Percentiles rank a stretch among this genome's conserved stretches.
These are phyloP conservation scores for Paramyrothecium roridum DNA, from an alignment of 2,329 filamentous ascomycete genomes.

Conservation along the genomic window DNA sequence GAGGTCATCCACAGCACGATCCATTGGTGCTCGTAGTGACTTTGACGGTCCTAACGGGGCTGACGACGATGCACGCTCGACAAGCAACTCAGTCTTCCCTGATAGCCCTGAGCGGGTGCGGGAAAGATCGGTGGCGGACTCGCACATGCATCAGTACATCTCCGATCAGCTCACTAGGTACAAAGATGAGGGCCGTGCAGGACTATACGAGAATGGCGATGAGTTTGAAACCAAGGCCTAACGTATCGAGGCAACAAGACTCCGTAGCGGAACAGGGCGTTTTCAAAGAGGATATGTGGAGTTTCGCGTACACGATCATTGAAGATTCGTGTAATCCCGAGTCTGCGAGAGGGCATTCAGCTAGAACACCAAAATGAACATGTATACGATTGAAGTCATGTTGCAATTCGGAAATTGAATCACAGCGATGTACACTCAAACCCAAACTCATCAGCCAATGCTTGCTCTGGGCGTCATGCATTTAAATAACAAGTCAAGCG, in stretches of 20 bases:
- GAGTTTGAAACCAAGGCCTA: conserved; percentile 43
- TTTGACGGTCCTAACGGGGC: conserved; percentile 56
- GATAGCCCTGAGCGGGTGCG: conserved; percentile 41
- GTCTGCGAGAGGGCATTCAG: neutral
- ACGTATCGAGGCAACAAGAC: neutral
- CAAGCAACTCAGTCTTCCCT: conserved; percentile 25
- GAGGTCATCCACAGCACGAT: conserved; percentile 77
- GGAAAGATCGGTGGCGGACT: conserved; percentile 55
- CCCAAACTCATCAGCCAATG: neutral
- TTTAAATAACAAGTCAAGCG: too few relatives aligned
- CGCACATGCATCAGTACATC: conserved; percentile 78
- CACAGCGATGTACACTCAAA: neutral
- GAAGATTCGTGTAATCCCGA: neutral
- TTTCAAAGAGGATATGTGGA: neutral
- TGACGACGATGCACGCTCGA: conserved; percentile 33
- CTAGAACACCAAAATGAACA: neutral
- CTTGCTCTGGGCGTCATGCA: too few relatives aligned
- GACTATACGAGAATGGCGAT: conserved; percentile 31
- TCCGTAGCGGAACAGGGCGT: neutral
- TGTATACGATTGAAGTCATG: neutral
- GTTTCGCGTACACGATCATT: neutral
- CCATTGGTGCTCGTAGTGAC: conserved; percentile 81
- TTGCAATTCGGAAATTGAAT: too few relatives aligned
- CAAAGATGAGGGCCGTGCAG: conserved; percentile 29
- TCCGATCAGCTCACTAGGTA: conserved; percentile 75